These are phyloP conservation scores for Exserohilum rostratum DNA, from an alignment of 2,329 filamentous ascomycete genomes.

Conservation along the genomic window DNA sequence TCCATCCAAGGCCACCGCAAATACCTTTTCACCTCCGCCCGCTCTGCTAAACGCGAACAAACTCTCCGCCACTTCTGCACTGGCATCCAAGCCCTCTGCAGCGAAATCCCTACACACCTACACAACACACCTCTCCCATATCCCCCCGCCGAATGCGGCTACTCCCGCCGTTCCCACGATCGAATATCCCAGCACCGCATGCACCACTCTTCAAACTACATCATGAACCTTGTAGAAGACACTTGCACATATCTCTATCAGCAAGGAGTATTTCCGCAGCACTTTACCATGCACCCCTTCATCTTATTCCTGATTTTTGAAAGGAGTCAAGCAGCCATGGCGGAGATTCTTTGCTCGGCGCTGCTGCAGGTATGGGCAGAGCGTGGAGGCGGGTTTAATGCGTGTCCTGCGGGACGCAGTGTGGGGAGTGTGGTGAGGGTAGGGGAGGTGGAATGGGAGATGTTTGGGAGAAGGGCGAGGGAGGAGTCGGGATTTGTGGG, in stretches of 20 bases:
- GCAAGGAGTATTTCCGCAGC: conserved; percentile 7
- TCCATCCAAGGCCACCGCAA: conserved; percentile 27
- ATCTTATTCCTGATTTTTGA: conserved; percentile 38
- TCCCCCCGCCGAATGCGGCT: conserved; percentile 36
- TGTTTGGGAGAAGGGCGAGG: conserved; percentile 16
- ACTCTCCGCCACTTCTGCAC: conserved; percentile 25
- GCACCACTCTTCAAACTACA: conserved; percentile 31
- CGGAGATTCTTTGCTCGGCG: conserved; percentile 39
- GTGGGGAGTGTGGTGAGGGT: conserved; percentile 26
- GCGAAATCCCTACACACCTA: conserved; percentile 14
- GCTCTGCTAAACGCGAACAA: conserved; percentile 22
- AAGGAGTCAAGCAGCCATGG: conserved; percentile 29
- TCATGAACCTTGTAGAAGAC: conserved; percentile 43
- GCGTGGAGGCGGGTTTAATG: conserved; percentile 37
- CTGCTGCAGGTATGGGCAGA: conserved; percentile 37
- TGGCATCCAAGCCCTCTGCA: conserved; percentile 21
- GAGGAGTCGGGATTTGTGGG: conserved; percentile 14
- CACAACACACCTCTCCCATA: conserved; percentile 23
- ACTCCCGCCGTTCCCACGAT: conserved; percentile 25
- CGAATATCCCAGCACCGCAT: conserved; percentile 32
- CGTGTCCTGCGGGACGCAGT: conserved; percentile 35
- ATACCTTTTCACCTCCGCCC: conserved; percentile 27
- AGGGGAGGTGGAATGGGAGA: conserved; percentile 18
- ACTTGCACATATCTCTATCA: conserved; percentile 26
- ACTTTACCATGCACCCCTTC: conserved; percentile 34